Conservation (phyloP, 352 stramenopile genomes). For the Phytophthora cajani region DNA sequence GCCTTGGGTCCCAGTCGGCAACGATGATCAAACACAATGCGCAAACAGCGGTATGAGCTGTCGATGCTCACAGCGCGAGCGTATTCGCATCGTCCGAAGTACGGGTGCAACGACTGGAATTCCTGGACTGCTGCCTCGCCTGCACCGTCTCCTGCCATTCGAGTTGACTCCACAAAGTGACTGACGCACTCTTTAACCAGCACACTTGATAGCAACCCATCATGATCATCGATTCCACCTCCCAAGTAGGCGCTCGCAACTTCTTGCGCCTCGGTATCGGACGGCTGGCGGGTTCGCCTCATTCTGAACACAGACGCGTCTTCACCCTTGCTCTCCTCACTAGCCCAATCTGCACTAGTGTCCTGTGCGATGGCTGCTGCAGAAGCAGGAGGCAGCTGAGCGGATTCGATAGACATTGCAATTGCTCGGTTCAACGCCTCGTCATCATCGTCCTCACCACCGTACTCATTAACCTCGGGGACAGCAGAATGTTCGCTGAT, state of each 20-base stretch:
- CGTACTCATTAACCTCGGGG: constrained; percentile 13
- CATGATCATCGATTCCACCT: constrained; percentile 59
- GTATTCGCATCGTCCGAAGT: constrained; percentile 87
- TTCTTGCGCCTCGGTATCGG: constrained; percentile 69
- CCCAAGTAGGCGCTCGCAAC: constrained; percentile 58
- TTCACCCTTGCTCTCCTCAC: constrained; percentile 53
- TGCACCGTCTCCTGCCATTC: constrained; percentile 64
- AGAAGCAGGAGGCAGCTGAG: constrained; percentile 8
- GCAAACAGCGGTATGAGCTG: constrained; percentile 63
- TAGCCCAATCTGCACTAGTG: not conserved
- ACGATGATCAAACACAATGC: constrained; percentile 84
- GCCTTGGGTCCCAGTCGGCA: constrained; percentile 75
- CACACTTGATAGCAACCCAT: constrained; percentile 71
- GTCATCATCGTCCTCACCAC: constrained; percentile 29
- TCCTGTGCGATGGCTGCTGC: not conserved
- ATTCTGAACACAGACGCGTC: constrained; percentile 1
- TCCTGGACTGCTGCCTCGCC: constrained; percentile 43
- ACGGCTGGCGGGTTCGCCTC: constrained; percentile 50
- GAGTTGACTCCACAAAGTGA: constrained; percentile 85
- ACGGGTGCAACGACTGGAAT: constrained; percentile 87
- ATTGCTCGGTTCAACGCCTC: constrained; percentile 50
- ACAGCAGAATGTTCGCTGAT: constrained; percentile 3
- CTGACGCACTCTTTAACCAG: constrained; percentile 87
- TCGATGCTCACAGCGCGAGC: constrained; percentile 60
- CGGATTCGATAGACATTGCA: constrained; percentile 52